Base-by-base conservation (phyloP, 768 basidiomycete genomes). In the Kwoniella bestiolae region DNA sequence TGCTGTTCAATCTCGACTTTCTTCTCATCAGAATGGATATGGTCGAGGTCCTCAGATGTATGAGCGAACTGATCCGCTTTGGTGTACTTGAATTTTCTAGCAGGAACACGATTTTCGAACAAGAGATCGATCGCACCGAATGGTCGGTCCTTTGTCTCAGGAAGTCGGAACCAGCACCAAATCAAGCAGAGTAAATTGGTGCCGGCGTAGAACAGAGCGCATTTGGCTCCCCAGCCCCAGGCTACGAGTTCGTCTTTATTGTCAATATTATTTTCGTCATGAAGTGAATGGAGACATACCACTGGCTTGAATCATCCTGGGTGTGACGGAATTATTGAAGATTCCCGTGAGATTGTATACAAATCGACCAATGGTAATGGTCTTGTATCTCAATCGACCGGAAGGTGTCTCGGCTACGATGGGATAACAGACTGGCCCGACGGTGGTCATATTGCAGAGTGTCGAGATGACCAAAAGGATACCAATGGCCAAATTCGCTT, bases 301-400 rank as follows among this genome's bases (percentile, higher is more conserved):
- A 23, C 31, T 46, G 5, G 69, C 52, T 6, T 57, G 45, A 23
- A 73, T 60, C 71, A 73, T 73, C 18, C 68, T 25, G 9, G 71
- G 71, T 2, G 67, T 68, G 21, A 73, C 63, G 29, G 63, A 66
- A 45, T 73, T 73, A 34, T 31, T 51, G 60, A 74, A 63, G 31
- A 74, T 71, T 16, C 66, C 66, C 21, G 68, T 66, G 35, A 75
- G 41, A 31, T 69, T 68, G 67, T 75, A 75, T 9, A 56, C 66
- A 47, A 65, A 56, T 52, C 74, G 58, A 49, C 74, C 74, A 34
- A 75, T 65, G 57, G 63, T 65, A 53, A 64, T 73, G 29, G 81
- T 80, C 76, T 82, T 81, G 60, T 74, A 67, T 25, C 71, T 18
- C 5, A 74, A 63, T 52, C 68, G 57, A 31, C 68, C 63, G n/a